These are phyloP conservation scores for Venturia effusa DNA, from an alignment of 2,329 filamentous ascomycete genomes.

Conservation along the genomic window DNA sequence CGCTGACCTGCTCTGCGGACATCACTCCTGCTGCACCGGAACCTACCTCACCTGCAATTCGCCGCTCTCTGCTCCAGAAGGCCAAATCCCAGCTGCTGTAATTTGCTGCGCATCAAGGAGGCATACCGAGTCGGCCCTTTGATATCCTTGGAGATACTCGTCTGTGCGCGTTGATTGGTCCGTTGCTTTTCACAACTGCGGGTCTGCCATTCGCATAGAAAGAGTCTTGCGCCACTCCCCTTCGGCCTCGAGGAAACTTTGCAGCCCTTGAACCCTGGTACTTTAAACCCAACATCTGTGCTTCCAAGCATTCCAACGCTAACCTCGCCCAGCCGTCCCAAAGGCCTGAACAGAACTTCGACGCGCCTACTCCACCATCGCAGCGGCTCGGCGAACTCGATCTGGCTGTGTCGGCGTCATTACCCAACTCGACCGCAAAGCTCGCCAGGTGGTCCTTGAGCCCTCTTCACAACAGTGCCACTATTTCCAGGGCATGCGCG, in stretches of 20 bases:
- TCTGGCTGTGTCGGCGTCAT: conserved; percentile 14
- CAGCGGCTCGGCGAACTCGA: conserved; percentile 26
- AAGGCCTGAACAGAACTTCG: conserved; percentile 13
- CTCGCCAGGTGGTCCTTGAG: not conserved
- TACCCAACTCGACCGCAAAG: conserved; percentile 3
- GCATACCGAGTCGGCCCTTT: not conserved
- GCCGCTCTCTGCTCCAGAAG: not conserved
- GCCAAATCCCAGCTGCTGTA: not conserved
- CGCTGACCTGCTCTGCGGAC: not conserved
- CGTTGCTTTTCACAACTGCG: conserved; percentile 1
- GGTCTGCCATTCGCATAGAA: not conserved
- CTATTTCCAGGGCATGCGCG: conserved; percentile 27
- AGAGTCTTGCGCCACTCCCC: not conserved
- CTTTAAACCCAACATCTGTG: conserved; percentile 6
- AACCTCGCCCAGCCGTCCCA: not conserved
- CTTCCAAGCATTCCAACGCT: not conserved
- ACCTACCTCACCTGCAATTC: not conserved
- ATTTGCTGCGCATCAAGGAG: conserved; percentile 6
- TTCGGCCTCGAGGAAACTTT: not conserved
- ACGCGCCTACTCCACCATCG: conserved; percentile 22
- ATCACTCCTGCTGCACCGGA: not conserved
- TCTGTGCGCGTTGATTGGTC: not conserved
- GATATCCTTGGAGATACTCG: not conserved
- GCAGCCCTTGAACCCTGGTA: conserved; percentile 5
- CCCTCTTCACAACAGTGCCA: conserved; percentile 13